Conservation (phyloP, 192 early-diverging fungal species). For the Coemansia sp. region DNA sequence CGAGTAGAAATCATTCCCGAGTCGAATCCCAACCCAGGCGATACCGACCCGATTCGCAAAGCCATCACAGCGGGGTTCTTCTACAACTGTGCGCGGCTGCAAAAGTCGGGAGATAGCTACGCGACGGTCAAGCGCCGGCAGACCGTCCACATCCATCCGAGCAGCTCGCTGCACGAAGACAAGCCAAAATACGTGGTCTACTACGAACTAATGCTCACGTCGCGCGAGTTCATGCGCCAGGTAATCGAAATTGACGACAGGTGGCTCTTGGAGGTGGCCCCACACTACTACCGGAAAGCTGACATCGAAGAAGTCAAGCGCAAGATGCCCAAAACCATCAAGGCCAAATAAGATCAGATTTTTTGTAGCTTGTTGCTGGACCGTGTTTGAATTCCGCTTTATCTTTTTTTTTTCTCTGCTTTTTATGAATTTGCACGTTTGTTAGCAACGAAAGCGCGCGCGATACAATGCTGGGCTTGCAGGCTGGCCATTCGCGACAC, state of each 20-base stretch:
- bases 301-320: conserved; percentile 57
- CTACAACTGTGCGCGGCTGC: conserved; percentile 84
- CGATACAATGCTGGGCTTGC: no score
- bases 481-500: no score
- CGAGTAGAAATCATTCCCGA: conserved; percentile 82
- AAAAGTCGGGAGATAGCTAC: conserved; percentile 86
- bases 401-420: background rate
- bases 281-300: conserved; percentile 87
- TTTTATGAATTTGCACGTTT: no score
- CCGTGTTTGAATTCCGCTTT: background rate
- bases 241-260: conserved; percentile 86
- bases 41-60: conserved; percentile 87
- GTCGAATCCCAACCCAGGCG: conserved; percentile 76
- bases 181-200: conserved; percentile 87
- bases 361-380: no score
- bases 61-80: conserved; percentile 94
- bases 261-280: conserved; percentile 78
- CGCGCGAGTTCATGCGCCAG: conserved; percentile 94
- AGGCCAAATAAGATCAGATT: conserved; percentile 5
- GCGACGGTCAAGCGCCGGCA: conserved; percentile 85
- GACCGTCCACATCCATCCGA: conserved; percentile 90
- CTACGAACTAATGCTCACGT: conserved; percentile 89
- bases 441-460: no score
- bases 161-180: conserved; percentile 70
- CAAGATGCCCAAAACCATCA: conserved; percentile 45